phyloP scores from a whole-genome alignment of 257 asterid species.

The Striga asiatica region DNA sequence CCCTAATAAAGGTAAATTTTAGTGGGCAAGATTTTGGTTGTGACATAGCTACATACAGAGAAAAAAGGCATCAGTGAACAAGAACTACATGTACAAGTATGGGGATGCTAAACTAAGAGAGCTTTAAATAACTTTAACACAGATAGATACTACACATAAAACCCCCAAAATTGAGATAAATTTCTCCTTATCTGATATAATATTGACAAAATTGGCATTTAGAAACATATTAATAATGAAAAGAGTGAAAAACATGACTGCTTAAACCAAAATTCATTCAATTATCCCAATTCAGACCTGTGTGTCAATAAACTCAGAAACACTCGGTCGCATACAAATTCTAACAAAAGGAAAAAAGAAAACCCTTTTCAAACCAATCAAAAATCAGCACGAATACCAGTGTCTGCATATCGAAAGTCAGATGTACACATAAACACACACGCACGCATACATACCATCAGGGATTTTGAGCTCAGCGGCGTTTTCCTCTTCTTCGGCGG shows the following conservation, averaged over 20 bases:
- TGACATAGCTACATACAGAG: neutral
- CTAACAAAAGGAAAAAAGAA: neutral
- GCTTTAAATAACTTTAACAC: too few relatives aligned
- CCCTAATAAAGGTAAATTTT: neutral
- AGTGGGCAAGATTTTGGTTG: neutral
- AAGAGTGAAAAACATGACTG: too few relatives aligned
- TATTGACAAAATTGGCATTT: neutral
- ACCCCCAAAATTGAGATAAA: neutral
- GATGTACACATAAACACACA: neutral
- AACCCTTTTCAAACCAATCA: neutral
- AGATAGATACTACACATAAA: neutral
- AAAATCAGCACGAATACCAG: neutral
- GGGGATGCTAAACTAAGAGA: too few relatives aligned
- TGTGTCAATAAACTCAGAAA: neutral
- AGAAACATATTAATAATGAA: neutral
- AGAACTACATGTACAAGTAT: neutral
- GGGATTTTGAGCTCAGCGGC: slow-evolving; percentile 85
- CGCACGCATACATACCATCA: slow-evolving; percentile 42
- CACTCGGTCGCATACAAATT: neutral
- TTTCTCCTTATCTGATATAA: neutral
- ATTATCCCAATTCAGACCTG: neutral
- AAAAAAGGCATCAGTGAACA: neutral
- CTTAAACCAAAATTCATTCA: neutral
- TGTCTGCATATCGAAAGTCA: too few relatives aligned
- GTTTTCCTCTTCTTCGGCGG: slow-evolving; percentile 73